A percentile compares a stretch with the other conserved stretches of the same genome.
Conservation (phyloP, 306 rosid genomes). For the Neltuma alba region DNA sequence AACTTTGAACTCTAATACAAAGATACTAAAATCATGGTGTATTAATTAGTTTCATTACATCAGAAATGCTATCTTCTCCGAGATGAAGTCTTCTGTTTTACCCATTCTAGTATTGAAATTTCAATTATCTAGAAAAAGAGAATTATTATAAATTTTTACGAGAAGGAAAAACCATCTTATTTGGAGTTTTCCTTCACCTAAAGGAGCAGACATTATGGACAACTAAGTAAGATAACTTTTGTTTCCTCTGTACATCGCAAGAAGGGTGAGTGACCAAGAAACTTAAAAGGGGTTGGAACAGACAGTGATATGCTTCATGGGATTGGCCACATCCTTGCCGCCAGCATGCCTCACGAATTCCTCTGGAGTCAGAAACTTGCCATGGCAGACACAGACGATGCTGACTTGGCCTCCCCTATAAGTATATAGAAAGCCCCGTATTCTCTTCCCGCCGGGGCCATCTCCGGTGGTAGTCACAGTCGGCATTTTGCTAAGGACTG, state of each 20-base stretch:
- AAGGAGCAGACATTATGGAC: neutral
- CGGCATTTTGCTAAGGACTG: slow-evolving; percentile 50
- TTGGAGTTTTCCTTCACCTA: slow-evolving; percentile 7
- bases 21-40: neutral
- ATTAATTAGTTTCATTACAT: neutral
- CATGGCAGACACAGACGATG: slow-evolving; percentile 79
- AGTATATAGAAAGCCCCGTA: slow-evolving; percentile 61
- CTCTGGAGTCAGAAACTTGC: slow-evolving; percentile 58
- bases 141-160: neutral
- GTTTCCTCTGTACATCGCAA: slow-evolving; percentile 11
- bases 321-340: slow-evolving; percentile 54
- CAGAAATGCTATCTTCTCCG: neutral
- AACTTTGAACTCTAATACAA: neutral
- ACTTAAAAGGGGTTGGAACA: slow-evolving; percentile 40
- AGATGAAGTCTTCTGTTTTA: neutral
- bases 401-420: slow-evolving; percentile 49
- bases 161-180: slow-evolving; percentile 24
- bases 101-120: slow-evolving; percentile 1
- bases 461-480: slow-evolving; percentile 57
- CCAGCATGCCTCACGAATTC: slow-evolving; percentile 78
- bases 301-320: slow-evolving; percentile 66
- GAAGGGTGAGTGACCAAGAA: slow-evolving; percentile 18
- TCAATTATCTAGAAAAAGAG: neutral
- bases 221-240: neutral
- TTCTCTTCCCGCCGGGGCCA: slow-evolving; percentile 58